Conservation (phyloP, 1,139 yeast species). For the Maudiozyma humilis region DNA sequence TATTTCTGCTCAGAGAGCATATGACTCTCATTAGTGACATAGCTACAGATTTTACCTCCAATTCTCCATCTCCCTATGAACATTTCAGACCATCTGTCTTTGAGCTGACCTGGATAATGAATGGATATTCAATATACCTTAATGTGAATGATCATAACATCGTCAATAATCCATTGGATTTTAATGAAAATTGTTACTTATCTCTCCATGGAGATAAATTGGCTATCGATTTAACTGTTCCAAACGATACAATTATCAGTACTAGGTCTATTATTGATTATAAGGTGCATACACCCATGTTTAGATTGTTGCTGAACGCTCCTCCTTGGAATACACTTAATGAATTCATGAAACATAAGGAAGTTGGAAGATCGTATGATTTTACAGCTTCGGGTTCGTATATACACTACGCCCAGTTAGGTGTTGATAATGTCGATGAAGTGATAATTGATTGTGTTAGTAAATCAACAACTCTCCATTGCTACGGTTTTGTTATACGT, state of each 20-base stretch:
- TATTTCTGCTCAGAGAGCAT: constrained; percentile 80
- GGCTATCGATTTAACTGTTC: constrained; percentile 43
- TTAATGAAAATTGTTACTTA: constrained; percentile 67
- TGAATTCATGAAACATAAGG: constrained; percentile 55
- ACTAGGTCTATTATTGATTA: constrained; percentile 51
- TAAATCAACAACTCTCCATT: constrained; percentile 56
- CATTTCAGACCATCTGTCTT: constrained; percentile 65
- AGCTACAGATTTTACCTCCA: constrained; percentile 67
- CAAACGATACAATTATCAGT: constrained; percentile 52
- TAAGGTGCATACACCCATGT: constrained; percentile 47
- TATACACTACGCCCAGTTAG: constrained; percentile 50
- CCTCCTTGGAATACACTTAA: constrained; percentile 90
- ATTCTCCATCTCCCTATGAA: constrained; percentile 66
- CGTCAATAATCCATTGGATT: constrained; percentile 79
- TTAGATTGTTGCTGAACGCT: constrained; percentile 58
- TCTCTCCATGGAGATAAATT: constrained; percentile 65
- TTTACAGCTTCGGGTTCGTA: constrained; percentile 61
- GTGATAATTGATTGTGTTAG: constrained; percentile 60
- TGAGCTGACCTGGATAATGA: constrained; percentile 49
- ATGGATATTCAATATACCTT: constrained; percentile 52
- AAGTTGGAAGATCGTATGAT: constrained; percentile 57
- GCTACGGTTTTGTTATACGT: constrained; percentile 71
- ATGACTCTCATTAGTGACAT: constrained; percentile 65
- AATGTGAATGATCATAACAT: constrained; percentile 84
- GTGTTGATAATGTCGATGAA: constrained; percentile 59